These are phyloP conservation scores for Arachis hypogaea DNA, from an alignment of 306 rosid species.

Conservation along the genomic window DNA sequence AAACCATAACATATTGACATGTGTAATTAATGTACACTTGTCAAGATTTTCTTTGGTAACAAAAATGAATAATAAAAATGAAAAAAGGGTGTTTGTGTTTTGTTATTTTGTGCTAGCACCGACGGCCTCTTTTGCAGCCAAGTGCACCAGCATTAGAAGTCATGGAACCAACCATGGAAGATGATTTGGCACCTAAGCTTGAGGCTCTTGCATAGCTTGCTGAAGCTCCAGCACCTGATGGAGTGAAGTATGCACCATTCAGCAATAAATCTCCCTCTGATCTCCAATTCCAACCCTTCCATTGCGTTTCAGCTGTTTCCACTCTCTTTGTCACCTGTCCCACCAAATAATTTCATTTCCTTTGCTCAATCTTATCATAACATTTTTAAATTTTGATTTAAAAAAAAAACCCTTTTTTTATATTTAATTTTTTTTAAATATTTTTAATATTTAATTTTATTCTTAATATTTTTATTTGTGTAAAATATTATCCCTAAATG, in stretches of 20 bases:
- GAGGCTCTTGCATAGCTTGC: slow-evolving; percentile 97
- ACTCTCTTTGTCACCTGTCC: slow-evolving; percentile 91
- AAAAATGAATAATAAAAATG: slow-evolving; percentile 42
- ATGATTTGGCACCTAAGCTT: slow-evolving; percentile 97
- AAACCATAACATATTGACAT: slow-evolving; percentile 52
- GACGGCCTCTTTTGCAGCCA: slow-evolving; percentile 74
- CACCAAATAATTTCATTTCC: too few species aligned
- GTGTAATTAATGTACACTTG: slow-evolving; percentile 92
- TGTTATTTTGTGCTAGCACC: slow-evolving; percentile 61
- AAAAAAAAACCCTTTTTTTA: too few species aligned
- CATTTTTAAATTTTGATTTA: too few species aligned
- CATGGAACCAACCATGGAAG: slow-evolving; percentile 88
- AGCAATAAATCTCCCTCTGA: slow-evolving; percentile 87
- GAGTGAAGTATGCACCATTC: slow-evolving; percentile 93
- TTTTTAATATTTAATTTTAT: too few species aligned
- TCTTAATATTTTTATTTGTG: too few species aligned
- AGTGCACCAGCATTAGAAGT: slow-evolving; percentile 84
- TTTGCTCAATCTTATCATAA: too few species aligned
- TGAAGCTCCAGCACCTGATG: slow-evolving; percentile 98
- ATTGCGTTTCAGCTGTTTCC: slow-evolving; percentile 63
- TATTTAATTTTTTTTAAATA: too few species aligned
- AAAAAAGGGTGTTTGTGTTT: slow-evolving; percentile 35
- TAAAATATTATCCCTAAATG: too few species aligned
- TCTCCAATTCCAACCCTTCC: slow-evolving; percentile 97
- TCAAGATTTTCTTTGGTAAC: slow-evolving; percentile 51